Evolutionary conservation across 2,329 filamentous ascomycete genomes (phyloP), one percentile per base, ranked within the genome.

Genomic region (Thielaviopsis populi): DNA sequence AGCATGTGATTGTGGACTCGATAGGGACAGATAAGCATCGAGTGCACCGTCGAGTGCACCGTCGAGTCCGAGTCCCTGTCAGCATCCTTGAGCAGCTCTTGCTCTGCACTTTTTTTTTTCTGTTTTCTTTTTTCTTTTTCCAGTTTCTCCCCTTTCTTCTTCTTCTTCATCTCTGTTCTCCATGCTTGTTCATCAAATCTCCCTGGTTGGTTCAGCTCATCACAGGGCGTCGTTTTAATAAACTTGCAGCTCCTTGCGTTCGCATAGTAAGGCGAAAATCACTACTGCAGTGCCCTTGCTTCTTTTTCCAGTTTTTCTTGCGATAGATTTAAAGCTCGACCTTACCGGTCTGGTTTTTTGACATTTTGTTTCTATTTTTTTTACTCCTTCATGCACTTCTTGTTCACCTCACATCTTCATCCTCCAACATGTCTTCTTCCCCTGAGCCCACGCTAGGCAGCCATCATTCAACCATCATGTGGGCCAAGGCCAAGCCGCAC

Each of bases 401-500:
- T 58, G 10, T 17, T 6, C 15, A 19, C 56, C 24, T n/a, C 33
- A 7, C 37, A n/a, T 15, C 46, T 19, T 13, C 24, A 19, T 17
- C 46, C 8, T 50, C 22, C 17, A 30, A 22, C 10, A 54, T 54
- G 50, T 30, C 24, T 15, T n/a, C 24, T 30, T n/a, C 24, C 30
- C 50, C 8, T 22, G 24, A 54, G 15, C 27, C 50, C 27, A n/a
- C 22, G 10, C 7, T 15, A 15, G 30, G 19, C 22, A 54, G 30
- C 50, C 50, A 11, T 54, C 30, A 54, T 13, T n/a, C 24, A 50
- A 59, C 67, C 70, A 72, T 72, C 24, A 69, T 71, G 19, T 76
- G 73, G 70, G 70, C 74, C 37, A 68, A 67, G 5, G 73, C 75
- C 56, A 65, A 72, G 1, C 63, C 70, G 2, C 67, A 70, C 27